A percentile compares a stretch with the other conserved stretches of the same genome.
Conservation (phyloP, 1,284 basidiomycete genomes). For the Thelephora terrestris region DNA sequence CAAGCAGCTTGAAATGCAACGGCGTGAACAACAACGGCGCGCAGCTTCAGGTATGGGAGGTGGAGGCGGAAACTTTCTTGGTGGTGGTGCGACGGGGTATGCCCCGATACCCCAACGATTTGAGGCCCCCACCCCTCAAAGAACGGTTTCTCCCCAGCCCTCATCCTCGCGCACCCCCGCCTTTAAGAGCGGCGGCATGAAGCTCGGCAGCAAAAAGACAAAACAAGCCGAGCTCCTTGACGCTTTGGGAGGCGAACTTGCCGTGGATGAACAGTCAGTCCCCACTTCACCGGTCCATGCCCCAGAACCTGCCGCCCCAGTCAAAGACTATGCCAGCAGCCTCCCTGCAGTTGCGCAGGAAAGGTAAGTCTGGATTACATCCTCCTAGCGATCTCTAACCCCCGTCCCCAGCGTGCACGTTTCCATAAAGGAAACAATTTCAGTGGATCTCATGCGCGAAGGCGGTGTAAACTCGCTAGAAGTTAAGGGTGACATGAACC, state of each 20-base stretch:
- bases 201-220: constrained; percentile 90
- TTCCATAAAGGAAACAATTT: constrained; percentile 76
- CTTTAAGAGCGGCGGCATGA: constrained; percentile 97
- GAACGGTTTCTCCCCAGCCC: constrained; percentile 42
- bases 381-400: neutral
- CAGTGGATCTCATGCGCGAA: constrained; percentile 76
- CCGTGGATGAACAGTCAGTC: constrained; percentile 48
- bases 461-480: constrained; percentile 87
- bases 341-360: constrained; percentile 73
- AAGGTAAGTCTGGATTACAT: constrained; percentile 37
- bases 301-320: constrained; percentile 29
- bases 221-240: constrained; percentile 82
- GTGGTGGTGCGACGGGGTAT: constrained; percentile 59
- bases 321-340: constrained; percentile 41
- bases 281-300: constrained; percentile 45
- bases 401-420: constrained; percentile 63
- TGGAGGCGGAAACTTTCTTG: constrained; percentile 44
- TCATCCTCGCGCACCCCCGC: constrained; percentile 52
- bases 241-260: constrained; percentile 73
- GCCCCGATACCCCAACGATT: constrained; percentile 56
- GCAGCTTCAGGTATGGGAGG: constrained; percentile 37
- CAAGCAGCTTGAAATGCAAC: constrained; percentile 97
- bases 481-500: constrained; percentile 90
- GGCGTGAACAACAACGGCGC: constrained; percentile 83
- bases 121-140: constrained; percentile 42